Evolutionary conservation across 139 green algal genomes (phyloP).

Genomic region (Trebouxia sp.): DNA sequence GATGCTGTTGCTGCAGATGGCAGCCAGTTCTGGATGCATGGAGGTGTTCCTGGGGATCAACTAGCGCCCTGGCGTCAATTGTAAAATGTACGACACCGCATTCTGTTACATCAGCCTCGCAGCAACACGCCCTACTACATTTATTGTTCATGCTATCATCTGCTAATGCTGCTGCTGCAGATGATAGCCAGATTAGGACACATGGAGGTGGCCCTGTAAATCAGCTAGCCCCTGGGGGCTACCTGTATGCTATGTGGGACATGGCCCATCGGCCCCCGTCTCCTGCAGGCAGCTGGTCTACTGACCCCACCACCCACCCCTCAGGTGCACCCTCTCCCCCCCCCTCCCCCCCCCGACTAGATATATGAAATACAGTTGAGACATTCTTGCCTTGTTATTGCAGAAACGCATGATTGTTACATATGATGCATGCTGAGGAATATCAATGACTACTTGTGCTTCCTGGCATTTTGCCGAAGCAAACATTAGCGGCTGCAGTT

Average conservation of each 20-base stretch:
- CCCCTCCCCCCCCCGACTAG: not conserved
- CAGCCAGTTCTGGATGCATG: no score
- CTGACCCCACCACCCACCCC: not conserved
- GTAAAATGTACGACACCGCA: not conserved
- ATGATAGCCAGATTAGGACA: not conserved
- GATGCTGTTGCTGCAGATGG: no score
- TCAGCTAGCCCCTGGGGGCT: slow-evolving; percentile 15
- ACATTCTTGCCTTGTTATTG: not conserved
- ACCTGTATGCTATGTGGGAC: not conserved
- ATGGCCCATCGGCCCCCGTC: not conserved
- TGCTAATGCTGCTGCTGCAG: not conserved
- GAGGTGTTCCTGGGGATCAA: no score
- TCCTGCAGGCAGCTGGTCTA: slow-evolving; percentile 7
- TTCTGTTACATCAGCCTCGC: not conserved
- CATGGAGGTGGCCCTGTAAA: not conserved
- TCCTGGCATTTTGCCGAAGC: no score
- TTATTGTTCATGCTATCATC: not conserved
- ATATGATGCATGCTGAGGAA: no score
- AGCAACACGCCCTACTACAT: not conserved
- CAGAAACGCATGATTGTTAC: not conserved
- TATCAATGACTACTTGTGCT: no score
- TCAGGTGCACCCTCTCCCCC: not conserved
- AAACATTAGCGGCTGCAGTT: no score
- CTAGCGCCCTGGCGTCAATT: no score
- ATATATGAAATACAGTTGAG: not conserved